Percentiles rank a stretch among this genome's conserved stretches.
Conservation (phyloP, 1,139 yeast genomes). For the Keqinozyma sinolaborantium region DNA sequence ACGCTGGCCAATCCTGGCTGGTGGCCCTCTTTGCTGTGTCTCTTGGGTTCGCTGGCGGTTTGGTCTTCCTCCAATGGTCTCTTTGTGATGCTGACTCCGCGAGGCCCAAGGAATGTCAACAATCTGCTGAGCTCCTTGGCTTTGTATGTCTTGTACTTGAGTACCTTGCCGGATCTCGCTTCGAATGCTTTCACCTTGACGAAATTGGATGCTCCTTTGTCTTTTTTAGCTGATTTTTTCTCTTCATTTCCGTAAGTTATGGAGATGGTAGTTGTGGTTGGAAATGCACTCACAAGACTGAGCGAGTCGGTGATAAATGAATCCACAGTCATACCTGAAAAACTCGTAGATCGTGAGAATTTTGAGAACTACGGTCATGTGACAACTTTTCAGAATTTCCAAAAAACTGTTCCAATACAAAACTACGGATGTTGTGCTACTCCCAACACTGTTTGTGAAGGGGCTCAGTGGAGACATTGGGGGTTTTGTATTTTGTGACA, state of each 20-base stretch:
- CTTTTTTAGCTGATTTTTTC: constrained; percentile 16
- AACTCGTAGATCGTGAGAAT: too few relatives aligned
- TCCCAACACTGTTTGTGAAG: too few relatives aligned
- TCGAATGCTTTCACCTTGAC: constrained; percentile 71
- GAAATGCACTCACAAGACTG: constrained; percentile 33
- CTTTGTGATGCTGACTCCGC: constrained; percentile 51
- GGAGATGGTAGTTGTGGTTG: constrained; percentile 34
- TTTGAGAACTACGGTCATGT: too few relatives aligned
- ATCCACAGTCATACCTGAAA: constrained; percentile 27
- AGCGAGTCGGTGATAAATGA: constrained; percentile 32
- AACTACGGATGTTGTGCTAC: too few relatives aligned
- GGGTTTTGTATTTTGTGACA: too few relatives aligned
- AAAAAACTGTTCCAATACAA: too few relatives aligned
- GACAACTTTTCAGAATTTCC: too few relatives aligned
- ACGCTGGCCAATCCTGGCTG: constrained; percentile 37
- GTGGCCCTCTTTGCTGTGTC: constrained; percentile 12
- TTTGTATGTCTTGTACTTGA: constrained; percentile 59
- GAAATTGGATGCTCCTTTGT: constrained; percentile 24
- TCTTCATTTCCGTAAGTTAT: constrained; percentile 33
- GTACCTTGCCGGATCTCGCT: constrained; percentile 64
- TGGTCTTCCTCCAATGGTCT: constrained; percentile 7
- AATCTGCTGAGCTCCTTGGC: constrained; percentile 77
- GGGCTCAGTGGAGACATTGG: too few relatives aligned
- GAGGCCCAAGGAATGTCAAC: constrained; percentile 82
- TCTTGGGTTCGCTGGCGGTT: constrained; percentile 5